Percentiles rank a stretch among this genome's conserved stretches.
phyloP scores from a whole-genome alignment of 306 rosid genomes.

The Delonix regia region DNA sequence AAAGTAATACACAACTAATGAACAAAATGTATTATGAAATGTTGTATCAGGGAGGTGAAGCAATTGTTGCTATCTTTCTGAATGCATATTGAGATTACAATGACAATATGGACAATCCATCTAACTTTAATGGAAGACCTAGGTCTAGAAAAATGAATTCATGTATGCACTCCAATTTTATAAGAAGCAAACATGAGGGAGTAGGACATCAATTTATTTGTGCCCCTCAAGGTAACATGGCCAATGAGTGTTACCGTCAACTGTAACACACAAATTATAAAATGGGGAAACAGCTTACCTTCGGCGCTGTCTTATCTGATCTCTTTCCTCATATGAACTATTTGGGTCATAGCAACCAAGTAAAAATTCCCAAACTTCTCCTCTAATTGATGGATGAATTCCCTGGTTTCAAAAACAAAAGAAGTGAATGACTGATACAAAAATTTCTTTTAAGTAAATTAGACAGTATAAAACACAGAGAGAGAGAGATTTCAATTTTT shows the following conservation, averaged over 20 bases:
- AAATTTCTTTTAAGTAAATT: not conserved
- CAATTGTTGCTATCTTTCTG: not conserved
- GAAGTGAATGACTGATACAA: not conserved
- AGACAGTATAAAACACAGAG: not conserved
- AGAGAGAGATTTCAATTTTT: not conserved
- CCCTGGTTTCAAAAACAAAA: constrained; percentile 59
- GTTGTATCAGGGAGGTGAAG: not conserved
- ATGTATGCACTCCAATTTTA: not conserved
- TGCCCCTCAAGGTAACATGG: not conserved
- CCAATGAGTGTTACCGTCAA: not conserved
- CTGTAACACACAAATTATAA: not conserved
- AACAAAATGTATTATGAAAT: not conserved
- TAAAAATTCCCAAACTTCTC: constrained; percentile 99
- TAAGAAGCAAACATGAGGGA: not conserved
- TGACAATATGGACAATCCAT: not conserved
- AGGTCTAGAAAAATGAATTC: not conserved
- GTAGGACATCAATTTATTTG: not conserved
- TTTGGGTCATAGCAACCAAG: constrained; percentile 88
- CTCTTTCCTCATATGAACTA: constrained; percentile 84
- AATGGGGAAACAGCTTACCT: constrained; percentile 53
- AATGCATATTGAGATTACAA: not conserved
- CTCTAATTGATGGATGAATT: constrained; percentile 93
- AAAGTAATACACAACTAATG: constrained; percentile 10
- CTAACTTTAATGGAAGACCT: not conserved
- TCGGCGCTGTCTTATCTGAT: constrained; percentile 64